Conservation (phyloP, 805 yeast genomes). For the Hyphopichia homilentoma region DNA sequence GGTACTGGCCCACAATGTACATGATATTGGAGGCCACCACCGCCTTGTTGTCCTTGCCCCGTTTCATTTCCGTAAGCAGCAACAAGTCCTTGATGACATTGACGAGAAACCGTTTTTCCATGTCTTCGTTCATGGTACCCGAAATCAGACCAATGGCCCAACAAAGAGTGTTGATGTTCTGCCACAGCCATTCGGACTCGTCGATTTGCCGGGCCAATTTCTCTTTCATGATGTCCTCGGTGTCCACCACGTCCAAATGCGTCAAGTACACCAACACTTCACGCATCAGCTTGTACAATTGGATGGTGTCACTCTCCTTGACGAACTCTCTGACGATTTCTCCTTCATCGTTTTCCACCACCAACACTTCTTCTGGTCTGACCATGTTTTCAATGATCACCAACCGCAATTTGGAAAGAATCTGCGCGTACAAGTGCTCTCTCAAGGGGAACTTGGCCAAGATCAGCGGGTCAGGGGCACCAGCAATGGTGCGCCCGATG, state of each 20-base stretch:
- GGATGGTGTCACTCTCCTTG: constrained; percentile 95
- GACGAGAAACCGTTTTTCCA: constrained; percentile 92
- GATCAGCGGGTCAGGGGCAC: constrained; percentile 82
- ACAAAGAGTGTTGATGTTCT: constrained; percentile 91
- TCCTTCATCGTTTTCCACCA: constrained; percentile 98
- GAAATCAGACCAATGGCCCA: constrained; percentile 99
- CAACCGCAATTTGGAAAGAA: constrained; percentile 78
- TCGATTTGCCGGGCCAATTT: constrained; percentile 91
- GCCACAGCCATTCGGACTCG: constrained; percentile 99
- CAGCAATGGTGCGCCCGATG: constrained; percentile 50
- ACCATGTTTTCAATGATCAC: constrained; percentile 98
- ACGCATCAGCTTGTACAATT: constrained; percentile 90
- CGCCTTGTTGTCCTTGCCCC: constrained; percentile 97
- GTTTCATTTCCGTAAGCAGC: constrained; percentile 89
- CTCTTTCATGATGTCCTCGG: constrained; percentile 89
- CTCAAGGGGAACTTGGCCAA: constrained; percentile 79
- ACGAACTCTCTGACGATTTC: constrained; percentile 97
- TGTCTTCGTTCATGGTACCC: constrained; percentile 97
- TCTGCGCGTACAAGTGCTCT: constrained; percentile 74
- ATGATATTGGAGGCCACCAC: constrained; percentile 99
- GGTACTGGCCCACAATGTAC: constrained; percentile 99
- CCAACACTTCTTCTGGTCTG: constrained; percentile 94
- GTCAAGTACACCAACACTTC: constrained; percentile 94
- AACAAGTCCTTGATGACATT: constrained; percentile 89
- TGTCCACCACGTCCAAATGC: constrained; percentile 90